Evolutionary conservation across 495 filamentous ascomycete genomes (phyloP).

Genomic region (Podospora pseudopauciseta): DNA sequence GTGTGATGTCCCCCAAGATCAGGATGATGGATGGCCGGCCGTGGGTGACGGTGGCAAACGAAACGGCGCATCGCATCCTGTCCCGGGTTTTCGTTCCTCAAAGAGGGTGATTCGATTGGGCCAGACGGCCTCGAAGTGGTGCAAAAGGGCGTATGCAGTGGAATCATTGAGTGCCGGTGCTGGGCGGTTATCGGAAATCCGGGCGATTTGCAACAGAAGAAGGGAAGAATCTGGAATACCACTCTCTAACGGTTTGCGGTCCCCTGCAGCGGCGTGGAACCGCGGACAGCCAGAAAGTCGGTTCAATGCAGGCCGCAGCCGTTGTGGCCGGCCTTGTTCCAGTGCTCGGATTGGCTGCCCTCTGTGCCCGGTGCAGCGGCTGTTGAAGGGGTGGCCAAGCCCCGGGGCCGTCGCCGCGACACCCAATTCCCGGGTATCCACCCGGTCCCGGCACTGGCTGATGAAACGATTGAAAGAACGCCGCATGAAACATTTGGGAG

Average conservation of each 20-base stretch:
- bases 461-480: background rate
- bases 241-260: conserved; percentile 6
- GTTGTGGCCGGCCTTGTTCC: conserved; percentile 2
- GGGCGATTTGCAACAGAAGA: background rate
- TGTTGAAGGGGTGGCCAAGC: conserved; percentile 13
- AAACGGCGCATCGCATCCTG: background rate
- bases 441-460: background rate
- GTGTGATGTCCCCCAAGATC: conserved; percentile 4
- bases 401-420: conserved; percentile 18
- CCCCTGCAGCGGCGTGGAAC: conserved; percentile 17
- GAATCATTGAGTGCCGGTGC: background rate
- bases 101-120: background rate
- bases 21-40: background rate
- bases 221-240: background rate
- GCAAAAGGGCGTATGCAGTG: background rate
- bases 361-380: background rate
- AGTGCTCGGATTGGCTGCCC: conserved; percentile 10
- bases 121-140: background rate
- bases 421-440: background rate
- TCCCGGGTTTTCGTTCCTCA: background rate
- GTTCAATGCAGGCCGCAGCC: conserved; percentile 4
- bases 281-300: conserved; percentile 1
- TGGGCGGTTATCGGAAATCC: background rate
- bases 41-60: background rate
- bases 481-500: conserved; percentile 7